Evolutionary conservation across 31 red algal species (phyloP), one percentile per base, ranked within the genome.

Genomic region (Porphyra umbilicalis): DNA sequence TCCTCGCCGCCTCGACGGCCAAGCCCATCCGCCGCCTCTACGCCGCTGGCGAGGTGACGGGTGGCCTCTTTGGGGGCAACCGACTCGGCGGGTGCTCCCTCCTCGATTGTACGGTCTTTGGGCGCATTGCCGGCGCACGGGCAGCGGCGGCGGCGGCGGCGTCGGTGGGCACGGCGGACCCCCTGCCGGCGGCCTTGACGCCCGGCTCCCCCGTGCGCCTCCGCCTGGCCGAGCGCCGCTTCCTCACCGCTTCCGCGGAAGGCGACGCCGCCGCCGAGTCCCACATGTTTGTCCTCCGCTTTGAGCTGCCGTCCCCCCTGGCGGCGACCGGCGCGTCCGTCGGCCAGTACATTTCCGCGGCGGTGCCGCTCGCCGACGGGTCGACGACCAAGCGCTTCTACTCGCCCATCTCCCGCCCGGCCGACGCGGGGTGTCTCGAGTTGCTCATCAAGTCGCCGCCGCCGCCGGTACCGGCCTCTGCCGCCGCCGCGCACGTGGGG

Each of bases 41-140:
- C 18, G 76, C 34, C 32, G 76, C 76, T 0, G 76, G 76, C 32
- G 76, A 78, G 35, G 76, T 78, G 10, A 78, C 76, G 35, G 76
- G 76, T 7, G 76, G 76, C 76, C 34, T 78, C 14, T 35, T 35
- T 35, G 76, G 76, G 0, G 34, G 35, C 14, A 78, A 78, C 76
- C 76, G 76, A 14, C 76, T 78, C 33, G 76, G 76, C 35, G 76
- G 76, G 1, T 35, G 35, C 35, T 33, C 76, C 34, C 76, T 78
- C 76, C 76, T 78, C 5, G 76, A 78, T 15, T 78, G 76, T 10
- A 32, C 76, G 30, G 76, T 78, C 34, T 78, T 78, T 35, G 76
- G 76, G 16, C 35, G 34, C 0, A 35, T 78, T 9, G 76, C 76
- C 18, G 76, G 76, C 20, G 25, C 25, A 2, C 57, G 57, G 25